Percentiles rank a stretch among this genome's conserved stretches.
phyloP scores from a whole-genome alignment of 2,329 filamentous ascomycete genomes.

The Colletotrichum scovillei region DNA sequence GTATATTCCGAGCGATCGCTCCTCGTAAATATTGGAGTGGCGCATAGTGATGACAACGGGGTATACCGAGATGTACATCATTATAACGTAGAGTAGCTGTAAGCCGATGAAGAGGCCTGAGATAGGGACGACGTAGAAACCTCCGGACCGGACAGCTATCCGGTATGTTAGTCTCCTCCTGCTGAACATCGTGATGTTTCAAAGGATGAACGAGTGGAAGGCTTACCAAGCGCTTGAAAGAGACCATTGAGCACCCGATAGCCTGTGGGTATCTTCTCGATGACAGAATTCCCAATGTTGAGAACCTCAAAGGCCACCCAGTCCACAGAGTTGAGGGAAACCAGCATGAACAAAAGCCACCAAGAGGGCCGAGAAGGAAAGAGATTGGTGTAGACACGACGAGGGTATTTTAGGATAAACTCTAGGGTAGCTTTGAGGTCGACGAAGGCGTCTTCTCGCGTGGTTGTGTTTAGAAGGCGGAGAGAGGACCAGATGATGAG shows the following conservation, averaged over 20 bases:
- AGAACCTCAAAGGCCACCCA: constrained; percentile 75
- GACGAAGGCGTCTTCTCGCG: constrained; percentile 47
- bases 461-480: constrained; percentile 53
- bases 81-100: constrained; percentile 70
- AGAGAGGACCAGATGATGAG: constrained; percentile 67
- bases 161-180: constrained; percentile 22
- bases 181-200: not conserved
- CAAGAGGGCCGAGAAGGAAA: constrained; percentile 74
- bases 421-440: constrained; percentile 61
- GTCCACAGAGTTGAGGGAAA: constrained; percentile 71
- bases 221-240: constrained; percentile 69
- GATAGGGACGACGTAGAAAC: constrained; percentile 74
- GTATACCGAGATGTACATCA: constrained; percentile 75
- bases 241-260: constrained; percentile 71
- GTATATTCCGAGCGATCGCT: constrained; percentile 73
- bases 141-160: constrained; percentile 70
- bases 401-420: constrained; percentile 67
- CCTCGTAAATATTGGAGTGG: constrained; percentile 79
- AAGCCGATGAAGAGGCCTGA: constrained; percentile 66
- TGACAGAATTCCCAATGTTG: constrained; percentile 69
- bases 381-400: constrained; percentile 72
- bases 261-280: constrained; percentile 62
- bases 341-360: constrained; percentile 72
- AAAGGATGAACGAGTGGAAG: not conserved
- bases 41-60: constrained; percentile 73